Percentiles rank a stretch among this genome's conserved stretches.
phyloP scores from a whole-genome alignment of 352 stramenopile genomes.

The Pythium plurisporium region DNA sequence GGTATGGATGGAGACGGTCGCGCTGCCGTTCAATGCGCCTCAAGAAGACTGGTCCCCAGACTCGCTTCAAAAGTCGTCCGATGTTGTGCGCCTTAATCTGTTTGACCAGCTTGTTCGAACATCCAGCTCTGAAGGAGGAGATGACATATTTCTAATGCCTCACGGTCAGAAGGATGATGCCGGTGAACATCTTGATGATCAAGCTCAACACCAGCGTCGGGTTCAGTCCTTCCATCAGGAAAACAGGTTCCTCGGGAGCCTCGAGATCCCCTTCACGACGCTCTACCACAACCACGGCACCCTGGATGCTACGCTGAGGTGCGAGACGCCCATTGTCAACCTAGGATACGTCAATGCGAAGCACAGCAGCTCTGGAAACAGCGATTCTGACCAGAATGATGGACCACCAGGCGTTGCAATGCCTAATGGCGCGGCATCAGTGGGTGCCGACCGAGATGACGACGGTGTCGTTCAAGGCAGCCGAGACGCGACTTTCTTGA shows the following conservation, averaged over 20 bases:
- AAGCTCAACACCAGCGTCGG: slow-evolving; percentile 25
- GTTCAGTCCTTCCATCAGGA: slow-evolving; percentile 59
- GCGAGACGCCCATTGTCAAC: slow-evolving; percentile 78
- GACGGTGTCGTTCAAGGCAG: slow-evolving; percentile 34
- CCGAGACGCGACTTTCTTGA: slow-evolving; percentile 75
- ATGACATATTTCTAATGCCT: slow-evolving; percentile 28
- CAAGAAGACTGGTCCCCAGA: slow-evolving; percentile 78
- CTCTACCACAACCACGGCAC: slow-evolving; percentile 71
- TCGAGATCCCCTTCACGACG: slow-evolving; percentile 87
- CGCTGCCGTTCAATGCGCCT: slow-evolving; percentile 81
- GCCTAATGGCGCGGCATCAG: not conserved
- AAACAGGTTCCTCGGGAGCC: slow-evolving; percentile 76
- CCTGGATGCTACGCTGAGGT: slow-evolving; percentile 78
- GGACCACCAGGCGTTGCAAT: not conserved
- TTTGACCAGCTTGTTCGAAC: slow-evolving; percentile 84
- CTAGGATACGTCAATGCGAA: slow-evolving; percentile 74
- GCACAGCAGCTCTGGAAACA: not conserved
- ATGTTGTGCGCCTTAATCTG: slow-evolving; percentile 81
- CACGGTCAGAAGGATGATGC: slow-evolving; percentile 11
- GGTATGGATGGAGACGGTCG: slow-evolving; percentile 91
- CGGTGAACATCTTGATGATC: not conserved
- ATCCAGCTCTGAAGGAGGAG: slow-evolving; percentile 4
- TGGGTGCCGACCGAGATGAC: slow-evolving; percentile 17
- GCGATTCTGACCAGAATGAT: slow-evolving; percentile 4
- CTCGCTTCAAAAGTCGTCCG: slow-evolving; percentile 57